Evolutionary conservation across 2,329 filamentous ascomycete genomes (phyloP), one percentile per base, ranked within the genome.

Genomic region (Escovopsis sp.): DNA sequence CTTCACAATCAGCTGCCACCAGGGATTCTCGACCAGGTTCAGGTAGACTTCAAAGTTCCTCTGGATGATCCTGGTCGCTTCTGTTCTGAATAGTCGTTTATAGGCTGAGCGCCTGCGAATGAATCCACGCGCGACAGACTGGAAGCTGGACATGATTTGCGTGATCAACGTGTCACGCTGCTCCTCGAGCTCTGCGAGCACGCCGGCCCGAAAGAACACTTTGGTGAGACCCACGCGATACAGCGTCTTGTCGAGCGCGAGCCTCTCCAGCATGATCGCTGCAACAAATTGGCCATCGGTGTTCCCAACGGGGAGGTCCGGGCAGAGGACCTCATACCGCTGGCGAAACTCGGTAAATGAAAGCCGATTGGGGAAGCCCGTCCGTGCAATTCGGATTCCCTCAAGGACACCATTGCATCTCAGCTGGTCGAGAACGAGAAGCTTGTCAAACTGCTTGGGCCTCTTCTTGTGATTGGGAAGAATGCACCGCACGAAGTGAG

Each of bases 331-430:
- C 57, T 96, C 91, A 59, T 98, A 98, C 47, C 91, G 80, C 53
- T 93, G 85, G 41, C 91, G 79, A 64, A 98, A 98, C 56, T 98
- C 93, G 3, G 84, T 74, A 57, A 98, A 98, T 1, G 84, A 74
- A 29, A 98, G 70, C 50, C 91, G 74, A 57, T 98, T 98, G 39
- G 91, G 91, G 58, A 98, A 98, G 20, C 91, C 91, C 5, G 93
- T 98, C 37, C 91, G 79, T 20, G 91, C 91, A 60, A 98, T 98
- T 46, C 91, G 78, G 55, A 98, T 98, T 47, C 91, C 91, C 64
- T 98, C 91, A n/a, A 98, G 71, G 3, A 98, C 91, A 82, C 91
- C 91, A 58, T 98, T 98, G 64, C 91, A 98, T 40, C 91, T 79
- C n/a, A 98, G 68, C 59, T 98, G 93, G 54, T 98, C 91, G 6